Base-by-base conservation (phyloP, 495 filamentous ascomycete species). In the Penicillium malachiteum region DNA sequence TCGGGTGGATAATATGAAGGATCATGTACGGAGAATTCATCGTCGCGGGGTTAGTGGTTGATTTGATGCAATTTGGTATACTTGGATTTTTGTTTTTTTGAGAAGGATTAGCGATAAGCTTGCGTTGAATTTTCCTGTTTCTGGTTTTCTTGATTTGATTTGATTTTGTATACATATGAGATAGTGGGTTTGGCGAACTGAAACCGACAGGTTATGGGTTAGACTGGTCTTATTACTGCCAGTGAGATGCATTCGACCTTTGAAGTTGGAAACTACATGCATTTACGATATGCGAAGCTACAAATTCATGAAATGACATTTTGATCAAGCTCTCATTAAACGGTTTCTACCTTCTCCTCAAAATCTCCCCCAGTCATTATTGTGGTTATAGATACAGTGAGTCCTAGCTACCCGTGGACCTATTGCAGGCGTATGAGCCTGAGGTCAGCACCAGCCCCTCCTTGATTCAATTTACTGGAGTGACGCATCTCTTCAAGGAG, bases 1-100 rank as follows among this genome's bases (percentile, higher is more conserved):
- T 65, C 70, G 84, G 21, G 77, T 84, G 10, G 84, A 87, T 54
- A 87, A 87, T 60, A 87, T 87, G 84, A 80, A 78, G 46, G 77
- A 82, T 62, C 79, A 82, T 70, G 76, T 82, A 13, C 64, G 74
- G 40, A 56, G 78, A 41, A 81, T 81, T 51, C 79, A 82, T 59
- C 56, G 48, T 37, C 63, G 67, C 45, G 50, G 49, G 31, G 62
- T 30, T 7, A 58, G 55, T 49, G 48, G 35, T 11, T 64, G 52
- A 61, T 40, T 31, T 12, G 9, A 4, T 17, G 2, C 39, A 12
- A 16, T 16, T 38, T 6, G 34, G 5, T 40, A 12, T 38, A 18
- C 17, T 16, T 40, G 38, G 8, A n/a, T 48, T 34, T 48, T 48
- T 48, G 5, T 34, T 49, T 18, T 49, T 14, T 34, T 47, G 17